Base-by-base conservation (phyloP, 2,329 filamentous ascomycete species). In the Zymoseptoria tritici region DNA sequence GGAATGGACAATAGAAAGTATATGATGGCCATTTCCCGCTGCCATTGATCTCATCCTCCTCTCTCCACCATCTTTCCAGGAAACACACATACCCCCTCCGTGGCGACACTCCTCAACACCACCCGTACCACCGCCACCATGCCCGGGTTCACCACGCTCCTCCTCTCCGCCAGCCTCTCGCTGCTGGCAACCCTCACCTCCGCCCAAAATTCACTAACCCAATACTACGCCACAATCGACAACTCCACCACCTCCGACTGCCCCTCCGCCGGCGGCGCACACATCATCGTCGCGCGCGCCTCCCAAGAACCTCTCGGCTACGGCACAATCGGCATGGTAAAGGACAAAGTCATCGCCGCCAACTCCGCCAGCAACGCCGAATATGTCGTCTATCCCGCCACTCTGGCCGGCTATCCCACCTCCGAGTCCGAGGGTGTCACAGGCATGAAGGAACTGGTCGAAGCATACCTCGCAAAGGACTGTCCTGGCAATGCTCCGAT, bases 201-300 rank as follows among this genome's bases (percentile, higher is more conserved):
- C 9, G 59, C 59, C n/a, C 55, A 54, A 21, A n/a, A 26, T 16
- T 26, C 46, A 19, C 36, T 42, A 6, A 42, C 36, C 5, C 1
- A 42, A 42, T 42, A 42, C 54, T 58, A 61, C 54, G 57, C 60
- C 19, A 42, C 29, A 11, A 59, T 62, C 55, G 59, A 54, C 59
- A 65, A 65, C 49, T 52, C 54, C 46, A 58, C 61, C 22, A 60
- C 50, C 55, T 60, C 64, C 6, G 62, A 16, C 19, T 66, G 64
- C 49, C 64, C 64, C 4, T 8, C 54, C 0, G 9, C 55, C 19
- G 59, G 57, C 11, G 62, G 62, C 9, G 61, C 60, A 6, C 64
- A 64, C 56, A 65, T 66, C 54, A 64, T 66, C 53, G 62, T 65
- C 8, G 64, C 64, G 9, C 57, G 64, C n/a, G 64, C 60, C 9